A percentile compares a stretch with the other conserved stretches of the same genome.
Evolutionary conservation across 208 protist genomes (phyloP).

Genomic region (Trypanosomatidae sp.): DNA sequence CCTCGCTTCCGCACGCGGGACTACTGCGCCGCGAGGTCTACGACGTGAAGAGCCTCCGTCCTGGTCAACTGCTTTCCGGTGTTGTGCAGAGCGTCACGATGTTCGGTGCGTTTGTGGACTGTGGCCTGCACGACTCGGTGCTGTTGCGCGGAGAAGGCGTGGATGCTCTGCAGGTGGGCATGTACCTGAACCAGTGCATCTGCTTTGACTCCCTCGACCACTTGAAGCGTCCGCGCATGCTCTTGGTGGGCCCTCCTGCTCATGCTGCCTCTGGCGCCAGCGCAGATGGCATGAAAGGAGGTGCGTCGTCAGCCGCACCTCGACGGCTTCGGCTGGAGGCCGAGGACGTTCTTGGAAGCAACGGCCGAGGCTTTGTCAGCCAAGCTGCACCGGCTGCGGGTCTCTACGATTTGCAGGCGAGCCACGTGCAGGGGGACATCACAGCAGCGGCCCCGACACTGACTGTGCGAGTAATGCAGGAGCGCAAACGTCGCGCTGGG

Average conservation of each 20-base stretch:
- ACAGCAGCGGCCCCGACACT: slow-evolving; percentile 7
- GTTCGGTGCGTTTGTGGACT: slow-evolving; percentile 88
- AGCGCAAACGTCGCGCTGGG: slow-evolving; percentile 14
- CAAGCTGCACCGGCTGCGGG: not conserved
- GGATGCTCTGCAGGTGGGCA: slow-evolving; percentile 59
- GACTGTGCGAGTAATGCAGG: slow-evolving; percentile 19
- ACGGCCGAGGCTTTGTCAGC: not conserved
- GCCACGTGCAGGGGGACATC: not conserved
- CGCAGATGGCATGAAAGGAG: not conserved
- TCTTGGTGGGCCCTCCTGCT: slow-evolving; percentile 20
- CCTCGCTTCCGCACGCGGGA: slow-evolving; percentile 66
- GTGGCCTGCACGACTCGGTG: slow-evolving; percentile 72
- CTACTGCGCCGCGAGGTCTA: slow-evolving; percentile 57
- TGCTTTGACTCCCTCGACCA: slow-evolving; percentile 49
- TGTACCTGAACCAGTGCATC: slow-evolving; percentile 40
- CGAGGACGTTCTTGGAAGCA: slow-evolving; percentile 38
- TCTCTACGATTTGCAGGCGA: not conserved
- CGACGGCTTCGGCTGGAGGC: slow-evolving; percentile 45
- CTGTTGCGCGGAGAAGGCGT: slow-evolving; percentile 56
- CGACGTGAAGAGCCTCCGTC: slow-evolving; percentile 38
- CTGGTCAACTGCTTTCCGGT: slow-evolving; percentile 55
- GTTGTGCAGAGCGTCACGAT: slow-evolving; percentile 75
- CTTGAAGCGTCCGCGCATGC: slow-evolving; percentile 51
- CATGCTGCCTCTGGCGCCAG: not conserved
- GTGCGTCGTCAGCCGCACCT: not conserved